Evolutionary conservation across 768 basidiomycete genomes (phyloP), one percentile per base, ranked within the genome.

Genomic region (Leucosporidium creatinivorum): DNA sequence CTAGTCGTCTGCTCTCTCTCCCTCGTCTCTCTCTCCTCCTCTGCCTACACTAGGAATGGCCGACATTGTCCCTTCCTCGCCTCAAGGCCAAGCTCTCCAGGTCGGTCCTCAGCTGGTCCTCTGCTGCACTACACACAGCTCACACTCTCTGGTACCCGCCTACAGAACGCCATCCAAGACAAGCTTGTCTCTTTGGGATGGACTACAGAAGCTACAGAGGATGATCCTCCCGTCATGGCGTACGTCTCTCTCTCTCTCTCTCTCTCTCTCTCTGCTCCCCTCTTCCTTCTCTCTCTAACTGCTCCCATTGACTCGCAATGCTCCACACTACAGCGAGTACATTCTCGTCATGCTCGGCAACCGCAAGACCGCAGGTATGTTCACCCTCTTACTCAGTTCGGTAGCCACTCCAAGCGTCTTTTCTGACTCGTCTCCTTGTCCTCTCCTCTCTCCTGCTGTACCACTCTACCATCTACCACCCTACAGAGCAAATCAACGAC

Each of bases 401-500:
- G 39, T 13, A 44, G 39, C 39, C 39, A 44, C 39, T 44, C 39
- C 39, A 44, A 44, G 39, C 39, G 39, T 44, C 39, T 44, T 44
- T 44, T 44, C 39, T 44, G 39, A 44, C 39, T 17, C 13, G 39
- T 21, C 68, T 39, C 65, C 1, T 5, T 25, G 33, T 55, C 17
- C n/a, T 48, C 25, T 25, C 15, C 17, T 18, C 26, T 33, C 31
- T 36, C 18, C 52, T n/a, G 10, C 25, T 26, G 25, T 12, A 28
- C 52, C 26, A 9, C 9, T 6, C 52, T n/a, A 23, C 52, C 1
- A 1, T 17, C 10, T 44, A 25, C 12, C 13, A 21, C 19, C 23
- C 21, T 10, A 5, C 44, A 72, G 91, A 83, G 58, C 89, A 92
- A 83, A 91, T 94, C 78, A 88, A 87, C n/a, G 79, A 82, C 36